Conservation (phyloP, 805 yeast species). For the Yamadazyma nakazawae region DNA sequence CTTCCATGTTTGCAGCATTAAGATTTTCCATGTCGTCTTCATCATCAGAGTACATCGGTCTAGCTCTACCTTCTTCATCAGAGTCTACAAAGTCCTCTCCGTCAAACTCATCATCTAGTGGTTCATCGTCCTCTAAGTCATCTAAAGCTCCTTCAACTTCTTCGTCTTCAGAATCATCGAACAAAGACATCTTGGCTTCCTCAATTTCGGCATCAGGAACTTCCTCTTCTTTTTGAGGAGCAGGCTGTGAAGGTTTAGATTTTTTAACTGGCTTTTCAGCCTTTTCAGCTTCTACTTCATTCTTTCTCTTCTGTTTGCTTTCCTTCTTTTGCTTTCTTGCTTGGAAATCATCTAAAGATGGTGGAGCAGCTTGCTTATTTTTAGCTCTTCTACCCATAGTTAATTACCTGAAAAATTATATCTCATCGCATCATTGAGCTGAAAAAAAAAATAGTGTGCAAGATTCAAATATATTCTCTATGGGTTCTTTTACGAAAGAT, state of each 20-base stretch:
- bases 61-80: slow-evolving; percentile 57
- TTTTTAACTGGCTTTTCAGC: slow-evolving; percentile 11
- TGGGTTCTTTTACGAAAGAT: slow-evolving; percentile 5
- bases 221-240: slow-evolving; percentile 54
- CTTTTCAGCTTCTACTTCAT: slow-evolving; percentile 13
- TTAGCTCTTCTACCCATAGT: slow-evolving; percentile 89
- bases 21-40: slow-evolving; percentile 58
- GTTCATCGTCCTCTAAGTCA: slow-evolving; percentile 29
- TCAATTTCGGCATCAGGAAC: slow-evolving; percentile 43
- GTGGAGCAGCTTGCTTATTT: slow-evolving; percentile 92
- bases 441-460: slow-evolving; percentile 6
- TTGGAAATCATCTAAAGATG: slow-evolving; percentile 79
- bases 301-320: slow-evolving; percentile 34
- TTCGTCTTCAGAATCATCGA: slow-evolving; percentile 62
- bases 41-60: slow-evolving; percentile 71
- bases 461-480: slow-evolving; percentile 1
- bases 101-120: slow-evolving; percentile 37
- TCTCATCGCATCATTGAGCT: slow-evolving; percentile 10
- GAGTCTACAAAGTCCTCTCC: slow-evolving; percentile 57
- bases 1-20: slow-evolving; percentile 83
- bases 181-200: slow-evolving; percentile 68
- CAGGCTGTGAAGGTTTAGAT: slow-evolving; percentile 18
- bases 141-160: slow-evolving; percentile 33
- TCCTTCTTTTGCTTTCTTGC: slow-evolving; percentile 24
- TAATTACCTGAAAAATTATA: slow-evolving; percentile 1